Evolutionary conservation across 805 yeast genomes (phyloP).

Genomic region (Grigorovia yakushimaensis): DNA sequence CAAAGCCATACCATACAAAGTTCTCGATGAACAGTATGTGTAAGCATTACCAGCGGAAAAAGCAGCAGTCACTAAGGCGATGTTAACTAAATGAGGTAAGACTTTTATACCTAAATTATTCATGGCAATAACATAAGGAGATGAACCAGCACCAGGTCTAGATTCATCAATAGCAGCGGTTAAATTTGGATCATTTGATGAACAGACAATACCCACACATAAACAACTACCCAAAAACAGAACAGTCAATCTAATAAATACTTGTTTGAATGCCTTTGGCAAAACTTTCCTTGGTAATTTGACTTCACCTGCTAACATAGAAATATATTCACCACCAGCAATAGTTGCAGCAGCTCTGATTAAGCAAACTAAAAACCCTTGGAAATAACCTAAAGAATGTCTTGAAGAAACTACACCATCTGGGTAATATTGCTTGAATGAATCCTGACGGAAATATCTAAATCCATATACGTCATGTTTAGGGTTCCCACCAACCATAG

Average conservation of each 20-base stretch:
- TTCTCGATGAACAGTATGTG: constrained; percentile 60
- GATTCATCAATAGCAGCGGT: constrained; percentile 47
- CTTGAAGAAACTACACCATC: constrained; percentile 32
- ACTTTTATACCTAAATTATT: constrained; percentile 52
- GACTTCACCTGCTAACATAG: constrained; percentile 81
- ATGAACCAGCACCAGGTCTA: constrained; percentile 68
- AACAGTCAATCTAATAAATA: constrained; percentile 55
- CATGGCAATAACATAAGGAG: constrained; percentile 83
- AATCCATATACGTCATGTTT: constrained; percentile 52
- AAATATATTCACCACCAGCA: constrained; percentile 79
- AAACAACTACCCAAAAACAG: constrained; percentile 68
- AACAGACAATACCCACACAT: constrained; percentile 68
- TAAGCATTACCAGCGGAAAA: constrained; percentile 81
- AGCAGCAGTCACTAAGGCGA: constrained; percentile 60
- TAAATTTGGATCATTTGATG: constrained; percentile 56
- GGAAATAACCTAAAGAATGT: constrained; percentile 43
- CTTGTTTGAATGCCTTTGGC: constrained; percentile 72
- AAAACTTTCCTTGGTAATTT: constrained; percentile 58
- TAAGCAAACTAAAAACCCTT: constrained; percentile 63
- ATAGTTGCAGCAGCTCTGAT: constrained; percentile 68
- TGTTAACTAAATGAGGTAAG: constrained; percentile 73
- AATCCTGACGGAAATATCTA: constrained; percentile 43
- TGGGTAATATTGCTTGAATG: constrained; percentile 46
- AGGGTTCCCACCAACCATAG: constrained; percentile 88
- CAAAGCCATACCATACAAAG: constrained; percentile 59